phyloP scores from a whole-genome alignment of 1,139 yeast species.

The Suhomyces wounanorum region DNA sequence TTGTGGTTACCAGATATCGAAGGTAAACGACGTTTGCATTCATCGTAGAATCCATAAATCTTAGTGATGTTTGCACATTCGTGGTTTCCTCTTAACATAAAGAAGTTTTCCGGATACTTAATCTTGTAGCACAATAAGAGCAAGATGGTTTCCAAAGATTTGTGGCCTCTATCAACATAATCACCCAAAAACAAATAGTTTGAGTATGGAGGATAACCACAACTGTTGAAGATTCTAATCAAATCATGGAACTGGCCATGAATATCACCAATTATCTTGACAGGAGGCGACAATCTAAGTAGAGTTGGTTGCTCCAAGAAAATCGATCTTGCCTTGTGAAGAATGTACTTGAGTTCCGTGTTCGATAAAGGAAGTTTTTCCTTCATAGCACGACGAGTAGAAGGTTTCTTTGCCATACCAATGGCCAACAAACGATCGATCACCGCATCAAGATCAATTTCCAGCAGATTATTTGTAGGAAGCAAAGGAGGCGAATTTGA shows the following conservation, averaged over 20 bases:
- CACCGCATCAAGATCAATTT: slow-evolving; percentile 54
- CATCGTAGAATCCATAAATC: slow-evolving; percentile 87
- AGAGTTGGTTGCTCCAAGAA: slow-evolving; percentile 78
- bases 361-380: slow-evolving; percentile 49
- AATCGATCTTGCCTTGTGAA: slow-evolving; percentile 66
- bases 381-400: slow-evolving; percentile 31
- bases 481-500: slow-evolving; percentile 33
- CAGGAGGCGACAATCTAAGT: slow-evolving; percentile 77
- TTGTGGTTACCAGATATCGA: slow-evolving; percentile 50
- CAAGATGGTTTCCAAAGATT: slow-evolving; percentile 76
- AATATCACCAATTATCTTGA: slow-evolving; percentile 83
- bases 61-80: slow-evolving; percentile 83
- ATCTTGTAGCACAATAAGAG: slow-evolving; percentile 73
- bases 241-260: slow-evolving; percentile 85
- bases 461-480: slow-evolving; percentile 21
- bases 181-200: slow-evolving; percentile 82
- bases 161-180: slow-evolving; percentile 85
- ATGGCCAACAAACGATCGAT: slow-evolving; percentile 55
- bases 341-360: slow-evolving; percentile 63
- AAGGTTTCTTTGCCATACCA: slow-evolving; percentile 32
- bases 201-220: slow-evolving; percentile 81
- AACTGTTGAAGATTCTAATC: slow-evolving; percentile 68
- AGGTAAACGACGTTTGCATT: slow-evolving; percentile 74
- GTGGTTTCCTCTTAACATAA: slow-evolving; percentile 82
- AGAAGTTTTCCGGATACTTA: slow-evolving; percentile 81